Conservation (phyloP, 371 early-diverging fungal genomes). For the Mucor mucedo region DNA sequence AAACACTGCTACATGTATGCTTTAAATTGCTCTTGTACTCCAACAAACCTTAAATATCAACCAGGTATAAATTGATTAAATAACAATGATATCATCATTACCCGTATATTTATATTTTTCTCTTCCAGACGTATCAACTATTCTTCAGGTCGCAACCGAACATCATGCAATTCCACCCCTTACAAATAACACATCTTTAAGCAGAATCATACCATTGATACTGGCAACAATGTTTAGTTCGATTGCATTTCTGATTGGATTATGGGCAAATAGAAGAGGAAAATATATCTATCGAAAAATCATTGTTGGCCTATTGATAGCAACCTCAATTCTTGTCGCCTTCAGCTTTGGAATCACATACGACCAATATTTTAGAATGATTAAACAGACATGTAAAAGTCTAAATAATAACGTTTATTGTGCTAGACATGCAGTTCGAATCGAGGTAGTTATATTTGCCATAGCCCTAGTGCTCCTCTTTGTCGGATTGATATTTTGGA, state of each 20-base stretch:
- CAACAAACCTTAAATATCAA: slow-evolving; percentile 35
- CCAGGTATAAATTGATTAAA: slow-evolving; percentile 28
- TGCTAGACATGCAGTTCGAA: slow-evolving; percentile 21
- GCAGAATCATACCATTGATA: slow-evolving; percentile 32
- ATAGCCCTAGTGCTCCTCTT: slow-evolving; percentile 28
- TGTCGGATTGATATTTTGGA: slow-evolving; percentile 26
- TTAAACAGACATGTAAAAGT: slow-evolving; percentile 22
- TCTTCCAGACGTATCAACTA: slow-evolving; percentile 29
- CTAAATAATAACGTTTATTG: slow-evolving; percentile 26
- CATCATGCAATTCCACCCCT: slow-evolving; percentile 32
- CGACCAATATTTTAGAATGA: slow-evolving; percentile 22
- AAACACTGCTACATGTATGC: slow-evolving; percentile 45
- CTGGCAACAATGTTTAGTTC: slow-evolving; percentile 27
- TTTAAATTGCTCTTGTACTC: slow-evolving; percentile 42
- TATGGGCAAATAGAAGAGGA: slow-evolving; percentile 25
- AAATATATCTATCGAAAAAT: slow-evolving; percentile 24
- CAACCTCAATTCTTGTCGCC: slow-evolving; percentile 24
- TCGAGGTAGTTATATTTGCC: slow-evolving; percentile 36
- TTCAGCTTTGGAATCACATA: slow-evolving; percentile 28
- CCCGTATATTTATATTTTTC: not conserved
- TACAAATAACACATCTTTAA: slow-evolving; percentile 16
- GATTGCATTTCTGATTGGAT: slow-evolving; percentile 31
- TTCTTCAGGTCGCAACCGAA: slow-evolving; percentile 32
- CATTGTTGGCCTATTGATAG: slow-evolving; percentile 24
- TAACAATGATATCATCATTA: slow-evolving; percentile 4